Base-by-base conservation (phyloP, 768 basidiomycete species). In the Mycena polygramma region DNA sequence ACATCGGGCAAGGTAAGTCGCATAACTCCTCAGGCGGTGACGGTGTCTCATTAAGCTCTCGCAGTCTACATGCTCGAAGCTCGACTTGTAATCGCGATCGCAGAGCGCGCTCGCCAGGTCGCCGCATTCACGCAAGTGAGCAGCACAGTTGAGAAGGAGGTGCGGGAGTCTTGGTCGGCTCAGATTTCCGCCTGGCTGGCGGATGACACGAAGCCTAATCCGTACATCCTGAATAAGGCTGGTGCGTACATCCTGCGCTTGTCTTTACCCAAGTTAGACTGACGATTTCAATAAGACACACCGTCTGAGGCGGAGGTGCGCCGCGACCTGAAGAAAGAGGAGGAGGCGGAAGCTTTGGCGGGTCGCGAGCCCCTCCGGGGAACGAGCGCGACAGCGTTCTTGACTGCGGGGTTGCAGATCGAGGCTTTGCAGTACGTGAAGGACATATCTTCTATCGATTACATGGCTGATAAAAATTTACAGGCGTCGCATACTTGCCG, bases 371-470 rank as follows among this genome's bases (percentile, higher is more conserved):
- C 57, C 15, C 8, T 67, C 37, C 45, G 60, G 15, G 49, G 54
- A 2, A 8, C 30, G 7, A 48, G 66, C 30, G 57, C 57, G 3
- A 66, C 65, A 0, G 59, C 51, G 2, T 71, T 73, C 46, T 30
- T 74, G 4, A 45, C 26, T 0, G 60, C 62, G 1, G 73, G 70
- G 0, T 9, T 74, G 0, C 69, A 74, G 45, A 30, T 74, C 4
- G 73, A 74, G n/a, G 66, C 65, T 9, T 22, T 52, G 0, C 73
- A 74, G 73, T 74, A 20, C 10, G 73, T 68, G 6, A 1, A 15
- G 11, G 19, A 1, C 9, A 19, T 14, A 30, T n/a, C n/a, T n/a
- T n/a, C n/a, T n/a, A n/a, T n/a, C n/a, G n/a, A n/a, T n/a, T n/a
- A n/a, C n/a, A n/a, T n/a, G n/a, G n/a, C 7, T 17, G 7, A 30